A percentile compares a stretch with the other conserved stretches of the same genome.
Conservation (phyloP, 2,329 filamentous ascomycete species). For the Fusarium tanahbumbuense region DNA sequence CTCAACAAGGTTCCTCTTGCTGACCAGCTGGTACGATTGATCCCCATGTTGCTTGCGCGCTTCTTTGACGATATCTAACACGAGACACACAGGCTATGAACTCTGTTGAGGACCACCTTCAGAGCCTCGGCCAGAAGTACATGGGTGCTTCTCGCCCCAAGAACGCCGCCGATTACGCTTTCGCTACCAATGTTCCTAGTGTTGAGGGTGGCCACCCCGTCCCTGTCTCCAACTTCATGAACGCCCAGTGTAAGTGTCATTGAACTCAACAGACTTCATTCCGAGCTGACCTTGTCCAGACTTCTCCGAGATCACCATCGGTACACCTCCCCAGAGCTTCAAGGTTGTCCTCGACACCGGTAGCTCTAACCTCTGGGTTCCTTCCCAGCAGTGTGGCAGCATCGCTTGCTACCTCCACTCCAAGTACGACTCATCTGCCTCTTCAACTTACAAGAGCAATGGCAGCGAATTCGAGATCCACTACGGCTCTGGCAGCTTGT, state of each 20-base stretch:
- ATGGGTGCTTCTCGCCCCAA: constrained; percentile 77
- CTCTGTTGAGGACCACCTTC: constrained; percentile 83
- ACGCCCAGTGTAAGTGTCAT: constrained; percentile 87
- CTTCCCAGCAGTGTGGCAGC: constrained; percentile 87
- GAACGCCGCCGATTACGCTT: constrained; percentile 78
- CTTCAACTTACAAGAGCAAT: constrained; percentile 93
- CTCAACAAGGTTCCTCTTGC: constrained; percentile 94
- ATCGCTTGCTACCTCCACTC: constrained; percentile 98
- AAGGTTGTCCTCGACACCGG: constrained; percentile 99
- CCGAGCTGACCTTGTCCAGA: constrained; percentile 64
- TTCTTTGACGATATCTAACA: constrained; percentile 22
- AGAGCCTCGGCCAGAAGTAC: constrained; percentile 94
- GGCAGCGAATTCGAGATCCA: constrained; percentile 91
- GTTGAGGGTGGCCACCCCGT: constrained; percentile 79
- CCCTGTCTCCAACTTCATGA: constrained; percentile 96
- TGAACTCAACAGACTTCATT: not conserved
- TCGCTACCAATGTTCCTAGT: constrained; percentile 78
- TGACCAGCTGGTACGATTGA: constrained; percentile 84
- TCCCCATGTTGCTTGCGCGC: constrained; percentile 1
- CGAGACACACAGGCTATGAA: constrained; percentile 70
- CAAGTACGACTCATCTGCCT: constrained; percentile 93
- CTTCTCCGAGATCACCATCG: constrained; percentile 96
- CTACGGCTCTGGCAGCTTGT: constrained; percentile 94
- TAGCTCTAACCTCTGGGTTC: constrained; percentile 99
- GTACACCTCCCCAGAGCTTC: constrained; percentile 92